A percentile compares a stretch with the other conserved stretches of the same genome.
Evolutionary conservation across 352 stramenopile species (phyloP).

Genomic region (Blastocystis sp.): DNA sequence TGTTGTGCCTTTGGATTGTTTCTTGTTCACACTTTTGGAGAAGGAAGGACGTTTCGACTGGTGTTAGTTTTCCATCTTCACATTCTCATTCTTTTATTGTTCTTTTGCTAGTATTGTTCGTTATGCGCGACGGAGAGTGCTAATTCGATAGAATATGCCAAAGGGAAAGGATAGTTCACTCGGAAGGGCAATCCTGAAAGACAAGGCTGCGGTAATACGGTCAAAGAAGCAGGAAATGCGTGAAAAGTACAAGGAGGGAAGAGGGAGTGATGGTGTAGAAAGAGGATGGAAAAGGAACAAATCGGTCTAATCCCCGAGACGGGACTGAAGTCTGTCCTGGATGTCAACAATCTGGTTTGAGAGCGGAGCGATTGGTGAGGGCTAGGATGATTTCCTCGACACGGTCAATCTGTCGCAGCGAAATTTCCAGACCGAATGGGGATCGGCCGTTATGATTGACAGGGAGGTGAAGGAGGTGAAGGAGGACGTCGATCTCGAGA

Average conservation of each 20-base stretch:
- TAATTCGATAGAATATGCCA: not conserved
- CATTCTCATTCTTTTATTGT: too few relatives aligned
- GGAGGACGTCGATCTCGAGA: not conserved
- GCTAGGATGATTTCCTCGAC: constrained; percentile 65
- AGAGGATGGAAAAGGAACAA: constrained; percentile 25
- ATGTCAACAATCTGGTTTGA: constrained; percentile 50
- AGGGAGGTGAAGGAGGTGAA: constrained; percentile 22
- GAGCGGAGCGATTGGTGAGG: not conserved
- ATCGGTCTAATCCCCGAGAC: constrained; percentile 25
- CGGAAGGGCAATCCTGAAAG: constrained; percentile 42
- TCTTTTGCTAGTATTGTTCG: too few relatives aligned
- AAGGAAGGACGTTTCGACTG: too few relatives aligned
- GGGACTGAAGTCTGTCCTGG: constrained; percentile 27
- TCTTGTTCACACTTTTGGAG: too few relatives aligned
- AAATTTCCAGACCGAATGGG: constrained; percentile 49
- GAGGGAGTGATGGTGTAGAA: constrained; percentile 13
- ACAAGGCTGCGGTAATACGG: constrained; percentile 2
- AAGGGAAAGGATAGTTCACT: constrained; percentile 14
- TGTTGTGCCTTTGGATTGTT: too few relatives aligned
- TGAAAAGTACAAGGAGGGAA: constrained; percentile 8
- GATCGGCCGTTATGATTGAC: constrained; percentile 36
- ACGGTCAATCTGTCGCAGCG: constrained; percentile 35
- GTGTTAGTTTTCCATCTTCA: too few relatives aligned
- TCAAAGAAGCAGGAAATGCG: constrained; percentile 57
- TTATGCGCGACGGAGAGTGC: too few relatives aligned